phyloP scores from a whole-genome alignment of 169 alveolate species.

The Condylostoma magnum region DNA sequence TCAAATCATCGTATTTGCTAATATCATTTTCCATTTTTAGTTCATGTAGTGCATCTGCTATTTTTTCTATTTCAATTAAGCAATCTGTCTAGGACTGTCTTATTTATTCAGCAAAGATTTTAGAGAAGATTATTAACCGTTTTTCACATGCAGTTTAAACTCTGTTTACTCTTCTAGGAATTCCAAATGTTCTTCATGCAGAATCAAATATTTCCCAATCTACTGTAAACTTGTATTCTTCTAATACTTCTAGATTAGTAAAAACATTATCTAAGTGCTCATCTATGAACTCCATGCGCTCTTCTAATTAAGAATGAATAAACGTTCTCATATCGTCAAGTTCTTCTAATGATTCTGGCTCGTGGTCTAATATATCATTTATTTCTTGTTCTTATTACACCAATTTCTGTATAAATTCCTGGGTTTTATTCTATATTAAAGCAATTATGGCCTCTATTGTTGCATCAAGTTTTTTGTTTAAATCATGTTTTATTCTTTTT shows the following conservation, averaged over 20 bases:
- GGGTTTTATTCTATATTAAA: not conserved
- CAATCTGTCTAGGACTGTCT: not conserved
- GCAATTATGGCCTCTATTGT: not conserved
- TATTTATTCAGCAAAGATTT: not conserved
- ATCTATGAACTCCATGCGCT: constrained; percentile 2
- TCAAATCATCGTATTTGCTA: constrained; percentile 11
- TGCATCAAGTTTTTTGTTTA: not conserved
- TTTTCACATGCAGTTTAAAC: not conserved
- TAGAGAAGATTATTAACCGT: not conserved
- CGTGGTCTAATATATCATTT: not conserved
- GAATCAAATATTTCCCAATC: not conserved
- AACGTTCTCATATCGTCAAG: constrained; percentile 30
- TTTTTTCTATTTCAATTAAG: constrained; percentile 5
- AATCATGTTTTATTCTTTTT: not conserved
- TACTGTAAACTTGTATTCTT: not conserved
- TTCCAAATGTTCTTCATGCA: not conserved
- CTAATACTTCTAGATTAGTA: not conserved
- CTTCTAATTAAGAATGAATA: not conserved
- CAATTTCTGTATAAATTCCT: too few species aligned
- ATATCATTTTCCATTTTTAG: constrained; percentile 7
- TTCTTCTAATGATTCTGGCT: constrained; percentile 23
- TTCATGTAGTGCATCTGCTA: not conserved
- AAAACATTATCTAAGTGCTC: not conserved
- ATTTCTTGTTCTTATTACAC: not conserved
- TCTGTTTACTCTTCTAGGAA: not conserved